Base-by-base conservation (phyloP, 768 basidiomycete genomes). In the Lentinula boryana region DNA sequence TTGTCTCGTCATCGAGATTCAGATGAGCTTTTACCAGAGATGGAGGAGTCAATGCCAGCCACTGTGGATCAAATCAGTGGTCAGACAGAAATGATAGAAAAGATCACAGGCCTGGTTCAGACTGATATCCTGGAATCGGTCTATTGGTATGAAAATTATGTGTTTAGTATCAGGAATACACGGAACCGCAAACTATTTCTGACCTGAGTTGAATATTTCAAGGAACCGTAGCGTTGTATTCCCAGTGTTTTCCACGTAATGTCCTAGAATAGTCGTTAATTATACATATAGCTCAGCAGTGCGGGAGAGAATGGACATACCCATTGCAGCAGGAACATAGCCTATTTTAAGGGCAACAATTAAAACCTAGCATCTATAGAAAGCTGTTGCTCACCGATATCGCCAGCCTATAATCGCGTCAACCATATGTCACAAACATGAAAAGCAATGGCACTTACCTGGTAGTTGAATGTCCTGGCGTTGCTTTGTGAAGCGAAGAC, bases 201-300 rank as follows among this genome's bases (percentile, higher is more conserved):
- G 4, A 80, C 81, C 76, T 32, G 83, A 75, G 64, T 76, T 80
- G 68, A 87, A 83, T n/a, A 88, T 80, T 67, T 88, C 86, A 5
- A 89, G 74, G 67, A 81, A 84, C 62, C 71, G 75, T 41, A 88
- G 68, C 2, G 86, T 81, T 2, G 78, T 76, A 63, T 85, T 81
- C 15, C 86, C 85, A 4, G 78, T 84, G 68, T 88, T 87, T 68
- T 88, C 85, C 31, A 88, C 75, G 66, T 88, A 87, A 66, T 89
- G 87, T 1, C 85, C 85, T 81, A 64, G 57, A 16, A 58, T 57
- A 21, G 15, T 35, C 32, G 7, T 46, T 15, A 12, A 33, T 38
- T 13, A 44, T 33, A 23, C 27, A 8, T 16, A 48, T 10, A 49
- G 5, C 13, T 16, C 9, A 21, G 7, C 5, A 16, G 46, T 9